Evolutionary conservation across 2,329 filamentous ascomycete genomes (phyloP).

Genomic region (Ceratocystis albifundus): DNA sequence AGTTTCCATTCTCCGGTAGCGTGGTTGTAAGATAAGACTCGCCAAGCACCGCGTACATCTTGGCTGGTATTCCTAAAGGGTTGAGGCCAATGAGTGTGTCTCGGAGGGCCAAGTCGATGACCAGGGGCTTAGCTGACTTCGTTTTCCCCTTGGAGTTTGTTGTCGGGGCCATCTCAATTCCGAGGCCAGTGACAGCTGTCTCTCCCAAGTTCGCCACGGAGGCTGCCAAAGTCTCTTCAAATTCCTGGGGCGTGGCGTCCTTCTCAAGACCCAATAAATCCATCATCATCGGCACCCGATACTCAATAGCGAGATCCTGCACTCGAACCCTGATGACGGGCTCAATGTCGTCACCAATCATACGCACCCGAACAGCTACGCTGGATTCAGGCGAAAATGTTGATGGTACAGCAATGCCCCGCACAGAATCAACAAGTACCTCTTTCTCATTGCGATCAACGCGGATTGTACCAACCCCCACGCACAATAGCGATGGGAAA

Average conservation of each 20-base stretch:
- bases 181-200: conserved; percentile 40
- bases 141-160: conserved; percentile 24
- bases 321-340: conserved; percentile 81
- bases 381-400: conserved; percentile 28
- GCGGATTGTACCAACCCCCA: conserved; percentile 55
- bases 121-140: conserved; percentile 43
- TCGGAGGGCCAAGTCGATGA: conserved; percentile 61
- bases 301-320: conserved; percentile 75
- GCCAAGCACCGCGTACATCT: conserved; percentile 65
- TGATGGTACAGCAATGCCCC: conserved; percentile 25
- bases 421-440: conserved; percentile 52
- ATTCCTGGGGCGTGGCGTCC: conserved; percentile 56
- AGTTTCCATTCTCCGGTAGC: conserved; percentile 53
- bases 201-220: conserved; percentile 70
- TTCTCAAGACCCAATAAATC: conserved; percentile 61
- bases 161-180: conserved; percentile 22
- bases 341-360: conserved; percentile 90
- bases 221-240: conserved; percentile 62
- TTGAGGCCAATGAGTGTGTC: conserved; percentile 80
- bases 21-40: conserved; percentile 61
- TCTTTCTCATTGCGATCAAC: conserved; percentile 56
- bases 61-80: conserved; percentile 62
- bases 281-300: conserved; percentile 72
- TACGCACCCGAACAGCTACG: conserved; percentile 67
- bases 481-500: conserved; percentile 67